A percentile compares a stretch with the other conserved stretches of the same genome.
phyloP scores from a whole-genome alignment of 2,329 filamentous ascomycete species.

The Alternaria postmessia region DNA sequence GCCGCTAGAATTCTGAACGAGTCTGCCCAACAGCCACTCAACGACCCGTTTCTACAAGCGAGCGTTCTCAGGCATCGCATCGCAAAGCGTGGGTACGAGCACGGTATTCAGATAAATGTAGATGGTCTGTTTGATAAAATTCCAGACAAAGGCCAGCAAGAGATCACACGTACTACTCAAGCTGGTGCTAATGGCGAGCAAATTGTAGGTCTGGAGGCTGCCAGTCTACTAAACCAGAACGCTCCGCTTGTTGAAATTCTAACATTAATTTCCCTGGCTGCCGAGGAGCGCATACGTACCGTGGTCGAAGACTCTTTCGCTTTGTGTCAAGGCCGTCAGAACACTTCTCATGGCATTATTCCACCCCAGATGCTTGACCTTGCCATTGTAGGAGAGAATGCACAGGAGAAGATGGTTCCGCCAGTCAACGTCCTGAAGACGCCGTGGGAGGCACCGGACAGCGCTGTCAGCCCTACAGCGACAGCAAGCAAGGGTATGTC shows the following conservation, averaged over 20 bases:
- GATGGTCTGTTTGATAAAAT: slow-evolving; percentile 61
- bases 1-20: slow-evolving; percentile 69
- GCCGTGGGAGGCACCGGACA: slow-evolving; percentile 56
- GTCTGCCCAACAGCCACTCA: slow-evolving; percentile 72
- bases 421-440: slow-evolving; percentile 50
- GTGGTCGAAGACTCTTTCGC: slow-evolving; percentile 79
- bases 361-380: slow-evolving; percentile 79
- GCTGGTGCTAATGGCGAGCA: slow-evolving; percentile 69
- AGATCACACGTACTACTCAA: slow-evolving; percentile 49
- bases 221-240: slow-evolving; percentile 74
- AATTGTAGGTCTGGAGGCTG: slow-evolving; percentile 61
- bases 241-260: slow-evolving; percentile 82
- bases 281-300: slow-evolving; percentile 78
- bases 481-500: slow-evolving; percentile 50
- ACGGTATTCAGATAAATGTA: slow-evolving; percentile 66
- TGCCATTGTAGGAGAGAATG: slow-evolving; percentile 63
- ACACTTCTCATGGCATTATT: slow-evolving; percentile 79
- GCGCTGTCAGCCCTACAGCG: slow-evolving; percentile 63
- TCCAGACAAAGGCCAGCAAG: slow-evolving; percentile 40
- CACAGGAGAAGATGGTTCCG: slow-evolving; percentile 49
- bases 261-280: slow-evolving; percentile 80
- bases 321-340: slow-evolving; percentile 75
- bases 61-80: slow-evolving; percentile 64
- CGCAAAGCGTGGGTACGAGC: slow-evolving; percentile 66
- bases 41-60: slow-evolving; percentile 75